Evolutionary conservation across 768 basidiomycete genomes (phyloP).

Genomic region (Tylopilus plumbeoviolaceoides): DNA sequence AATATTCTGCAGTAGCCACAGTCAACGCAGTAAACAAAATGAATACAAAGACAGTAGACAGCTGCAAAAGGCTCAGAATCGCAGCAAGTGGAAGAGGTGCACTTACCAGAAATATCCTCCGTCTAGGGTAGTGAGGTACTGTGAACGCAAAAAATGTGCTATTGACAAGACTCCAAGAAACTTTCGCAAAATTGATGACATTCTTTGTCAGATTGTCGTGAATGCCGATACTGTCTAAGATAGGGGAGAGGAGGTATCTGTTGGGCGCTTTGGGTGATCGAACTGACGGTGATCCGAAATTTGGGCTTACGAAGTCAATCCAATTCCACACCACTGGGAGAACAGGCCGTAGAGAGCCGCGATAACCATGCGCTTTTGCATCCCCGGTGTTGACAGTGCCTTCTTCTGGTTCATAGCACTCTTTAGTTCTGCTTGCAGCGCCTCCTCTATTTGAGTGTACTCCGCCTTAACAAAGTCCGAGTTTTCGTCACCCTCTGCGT

Average conservation of each 20-base stretch:
- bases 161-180: slow-evolving; percentile 11
- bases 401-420: background rate
- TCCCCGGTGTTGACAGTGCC: slow-evolving; percentile 10
- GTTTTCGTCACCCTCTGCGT: slow-evolving; percentile 50
- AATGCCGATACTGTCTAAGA: slow-evolving; percentile 18
- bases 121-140: slow-evolving; percentile 15
- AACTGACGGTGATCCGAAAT: no score
- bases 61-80: background rate
- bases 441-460: slow-evolving; percentile 52
- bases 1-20: slow-evolving; percentile 10
- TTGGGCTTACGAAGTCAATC: slow-evolving; percentile 6
- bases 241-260: slow-evolving; percentile 9
- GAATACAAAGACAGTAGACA: slow-evolving; percentile 5
- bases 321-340: slow-evolving; percentile 14
- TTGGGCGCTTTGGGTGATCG: background rate
- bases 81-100: background rate
- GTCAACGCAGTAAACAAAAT: slow-evolving; percentile 10
- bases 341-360: slow-evolving; percentile 13
- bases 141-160: slow-evolving; percentile 2
- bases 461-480: slow-evolving; percentile 58
- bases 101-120: slow-evolving; percentile 9
- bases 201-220: slow-evolving; percentile 20
- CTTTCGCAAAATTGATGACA: slow-evolving; percentile 10
- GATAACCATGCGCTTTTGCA: slow-evolving; percentile 13
- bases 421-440: slow-evolving; percentile 34